These are phyloP conservation scores for Sphaerostilbella broomeana DNA, from an alignment of 2,329 filamentous ascomycete species.

Conservation along the genomic window DNA sequence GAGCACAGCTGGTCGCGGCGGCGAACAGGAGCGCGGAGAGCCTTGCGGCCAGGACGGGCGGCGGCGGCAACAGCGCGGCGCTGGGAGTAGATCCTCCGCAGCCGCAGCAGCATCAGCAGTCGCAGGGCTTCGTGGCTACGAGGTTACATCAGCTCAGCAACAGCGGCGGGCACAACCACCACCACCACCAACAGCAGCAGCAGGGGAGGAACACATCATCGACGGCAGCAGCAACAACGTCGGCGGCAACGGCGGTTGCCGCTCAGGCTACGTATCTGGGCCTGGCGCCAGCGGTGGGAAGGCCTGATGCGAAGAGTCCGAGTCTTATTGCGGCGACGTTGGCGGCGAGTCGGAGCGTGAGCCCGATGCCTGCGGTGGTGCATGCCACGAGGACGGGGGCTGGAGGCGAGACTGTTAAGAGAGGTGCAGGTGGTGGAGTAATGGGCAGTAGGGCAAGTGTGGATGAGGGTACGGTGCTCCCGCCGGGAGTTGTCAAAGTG, in stretches of 20 bases:
- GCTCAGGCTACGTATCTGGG: constrained; percentile 13
- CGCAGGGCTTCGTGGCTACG: constrained; percentile 15
- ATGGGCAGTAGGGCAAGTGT: constrained; percentile 11
- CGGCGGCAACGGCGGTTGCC: constrained; percentile 12
- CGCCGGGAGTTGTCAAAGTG: no score
- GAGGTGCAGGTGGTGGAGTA: constrained; percentile 25
- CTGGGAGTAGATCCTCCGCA: not conserved
- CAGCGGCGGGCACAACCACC: constrained; percentile 4
- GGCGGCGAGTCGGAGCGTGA: constrained; percentile 46
- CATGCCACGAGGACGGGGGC: not conserved
- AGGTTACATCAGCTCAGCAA: constrained; percentile 22
- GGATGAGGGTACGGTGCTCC: no score
- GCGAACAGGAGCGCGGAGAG: no score
- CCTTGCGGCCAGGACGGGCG: no score
- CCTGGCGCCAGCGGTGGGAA: constrained; percentile 4
- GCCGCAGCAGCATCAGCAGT: constrained; percentile 6
- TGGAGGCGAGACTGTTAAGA: constrained; percentile 18
- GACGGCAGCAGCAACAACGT: no score
- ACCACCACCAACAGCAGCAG: constrained; percentile 1
- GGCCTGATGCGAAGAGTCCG: constrained; percentile 42
- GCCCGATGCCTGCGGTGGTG: constrained; percentile 26
- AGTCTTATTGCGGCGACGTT: constrained; percentile 53
- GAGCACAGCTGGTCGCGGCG: not conserved
- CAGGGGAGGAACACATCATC: no score
- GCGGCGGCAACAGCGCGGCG: constrained; percentile 24